These are phyloP conservation scores for Malbranchea cinnamomea DNA, from an alignment of 2,329 filamentous ascomycete species.

Conservation along the genomic window DNA sequence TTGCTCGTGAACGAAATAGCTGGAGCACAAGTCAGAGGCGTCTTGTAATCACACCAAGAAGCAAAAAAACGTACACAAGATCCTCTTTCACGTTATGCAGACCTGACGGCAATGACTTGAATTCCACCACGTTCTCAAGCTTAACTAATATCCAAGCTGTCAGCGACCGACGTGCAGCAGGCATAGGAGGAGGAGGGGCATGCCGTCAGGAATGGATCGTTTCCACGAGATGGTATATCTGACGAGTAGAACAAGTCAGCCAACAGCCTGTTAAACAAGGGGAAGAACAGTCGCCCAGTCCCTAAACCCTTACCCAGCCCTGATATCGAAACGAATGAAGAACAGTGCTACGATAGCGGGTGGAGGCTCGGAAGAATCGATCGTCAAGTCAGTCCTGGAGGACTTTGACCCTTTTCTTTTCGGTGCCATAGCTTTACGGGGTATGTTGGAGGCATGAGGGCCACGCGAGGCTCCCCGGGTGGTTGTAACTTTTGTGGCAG, in stretches of 20 bases:
- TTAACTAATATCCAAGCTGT: slow-evolving; percentile 25
- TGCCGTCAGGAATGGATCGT: slow-evolving; percentile 50
- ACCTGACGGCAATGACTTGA: slow-evolving; percentile 88
- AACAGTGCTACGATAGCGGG: slow-evolving; percentile 60
- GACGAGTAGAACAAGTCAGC: slow-evolving; percentile 7
- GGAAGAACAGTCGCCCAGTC: background rate
- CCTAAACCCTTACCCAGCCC: slow-evolving; percentile 52
- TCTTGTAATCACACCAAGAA: background rate
- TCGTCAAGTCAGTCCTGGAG: slow-evolving; percentile 21
- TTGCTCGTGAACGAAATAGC: slow-evolving; percentile 79
- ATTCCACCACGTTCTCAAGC: slow-evolving; percentile 81
- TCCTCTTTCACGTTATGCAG: slow-evolving; percentile 79
- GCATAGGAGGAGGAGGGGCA: slow-evolving; percentile 16
- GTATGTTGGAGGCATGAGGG: no score
- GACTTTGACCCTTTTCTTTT: slow-evolving; percentile 9
- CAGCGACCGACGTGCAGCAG: background rate
- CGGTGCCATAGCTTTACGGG: slow-evolving; percentile 9
- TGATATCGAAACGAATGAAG: slow-evolving; percentile 82
- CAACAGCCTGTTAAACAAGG: slow-evolving; percentile 3
- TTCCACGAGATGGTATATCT: slow-evolving; percentile 82
- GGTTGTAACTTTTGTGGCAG: no score
- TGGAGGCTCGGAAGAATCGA: slow-evolving; percentile 21
- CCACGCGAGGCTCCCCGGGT: no score
- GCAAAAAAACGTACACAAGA: slow-evolving; percentile 38
- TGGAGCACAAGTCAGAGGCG: slow-evolving; percentile 20